phyloP scores from a whole-genome alignment of 805 yeast genomes.

The Scheffersomyces coipomensis region DNA sequence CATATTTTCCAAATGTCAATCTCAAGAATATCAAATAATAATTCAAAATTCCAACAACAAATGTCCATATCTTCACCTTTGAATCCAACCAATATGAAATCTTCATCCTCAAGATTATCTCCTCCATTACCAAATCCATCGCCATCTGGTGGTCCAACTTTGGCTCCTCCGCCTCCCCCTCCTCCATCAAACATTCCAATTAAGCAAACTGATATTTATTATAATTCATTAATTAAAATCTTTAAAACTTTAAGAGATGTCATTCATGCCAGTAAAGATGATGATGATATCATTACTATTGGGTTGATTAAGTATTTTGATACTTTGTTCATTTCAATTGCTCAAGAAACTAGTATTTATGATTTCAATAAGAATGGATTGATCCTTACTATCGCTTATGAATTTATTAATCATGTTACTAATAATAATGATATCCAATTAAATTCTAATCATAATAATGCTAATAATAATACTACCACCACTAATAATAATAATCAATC shows the following conservation, averaged over 20 bases:
- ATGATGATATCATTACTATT: constrained; percentile 9
- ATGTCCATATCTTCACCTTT: constrained; percentile 1
- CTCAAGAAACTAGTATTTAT: constrained; percentile 33
- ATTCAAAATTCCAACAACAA: constrained; percentile 2
- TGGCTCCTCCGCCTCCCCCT: constrained; percentile 6
- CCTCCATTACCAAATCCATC: too few relatives aligned
- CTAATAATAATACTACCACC: background rate
- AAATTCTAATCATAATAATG: background rate
- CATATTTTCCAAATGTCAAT: constrained; percentile 40
- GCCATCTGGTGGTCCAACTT: background rate
- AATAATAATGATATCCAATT: constrained; percentile 8
- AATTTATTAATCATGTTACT: constrained; percentile 33
- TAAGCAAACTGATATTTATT: constrained; percentile 32
- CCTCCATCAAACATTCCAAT: constrained; percentile 6
- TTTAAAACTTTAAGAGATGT: constrained; percentile 39
- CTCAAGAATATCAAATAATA: constrained; percentile 17
- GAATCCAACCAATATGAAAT: background rate
- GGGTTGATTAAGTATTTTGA: constrained; percentile 26
- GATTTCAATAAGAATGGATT: constrained; percentile 38
- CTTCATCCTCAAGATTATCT: constrained; percentile 1
- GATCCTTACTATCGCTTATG: constrained; percentile 39
- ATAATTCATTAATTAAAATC: constrained; percentile 38
- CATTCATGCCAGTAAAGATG: constrained; percentile 15
- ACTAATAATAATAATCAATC: background rate
- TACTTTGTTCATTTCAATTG: constrained; percentile 30